Conservation (phyloP, 257 asterid species). For the Eustoma russellianum region DNA sequence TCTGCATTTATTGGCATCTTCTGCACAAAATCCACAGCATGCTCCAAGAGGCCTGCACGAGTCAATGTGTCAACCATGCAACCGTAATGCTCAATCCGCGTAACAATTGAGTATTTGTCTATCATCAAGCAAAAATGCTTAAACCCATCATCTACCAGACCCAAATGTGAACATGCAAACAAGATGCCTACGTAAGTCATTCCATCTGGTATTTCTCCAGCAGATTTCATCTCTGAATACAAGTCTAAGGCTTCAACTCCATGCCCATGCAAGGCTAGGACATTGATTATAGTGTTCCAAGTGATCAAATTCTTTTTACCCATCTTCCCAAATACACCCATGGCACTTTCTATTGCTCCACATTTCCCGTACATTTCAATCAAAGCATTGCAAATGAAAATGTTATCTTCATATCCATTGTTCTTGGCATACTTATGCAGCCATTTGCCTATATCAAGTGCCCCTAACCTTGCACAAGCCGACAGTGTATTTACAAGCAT, state of each 20-base stretch:
- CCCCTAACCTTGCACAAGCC: constrained; percentile 66
- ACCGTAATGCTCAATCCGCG: constrained; percentile 74
- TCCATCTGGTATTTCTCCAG: constrained; percentile 58
- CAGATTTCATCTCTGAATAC: constrained; percentile 46
- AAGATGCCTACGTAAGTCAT: constrained; percentile 61
- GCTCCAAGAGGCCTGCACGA: constrained; percentile 58
- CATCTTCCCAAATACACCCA: constrained; percentile 47
- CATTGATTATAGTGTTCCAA: constrained; percentile 78
- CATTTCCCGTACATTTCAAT: constrained; percentile 84
- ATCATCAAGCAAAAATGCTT: constrained; percentile 47
- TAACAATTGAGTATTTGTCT: constrained; percentile 29
- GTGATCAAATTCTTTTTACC: constrained; percentile 51
- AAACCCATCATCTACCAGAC: constrained; percentile 58
- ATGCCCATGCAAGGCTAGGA: constrained; percentile 75
- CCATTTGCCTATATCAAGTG: constrained; percentile 67
- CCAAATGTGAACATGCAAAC: constrained; percentile 82
- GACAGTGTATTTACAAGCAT: constrained; percentile 51
- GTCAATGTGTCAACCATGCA: constrained; percentile 78
- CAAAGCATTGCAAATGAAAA: constrained; percentile 58
- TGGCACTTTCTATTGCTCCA: constrained; percentile 49
- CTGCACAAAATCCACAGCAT: constrained; percentile 56
- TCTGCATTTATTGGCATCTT: constrained; percentile 66
- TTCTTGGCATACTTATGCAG: constrained; percentile 50
- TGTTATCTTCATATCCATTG: constrained; percentile 35
- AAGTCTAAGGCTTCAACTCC: constrained; percentile 52